Base-by-base conservation (phyloP, 2,329 filamentous ascomycete species). In the Fusarium redolens region DNA sequence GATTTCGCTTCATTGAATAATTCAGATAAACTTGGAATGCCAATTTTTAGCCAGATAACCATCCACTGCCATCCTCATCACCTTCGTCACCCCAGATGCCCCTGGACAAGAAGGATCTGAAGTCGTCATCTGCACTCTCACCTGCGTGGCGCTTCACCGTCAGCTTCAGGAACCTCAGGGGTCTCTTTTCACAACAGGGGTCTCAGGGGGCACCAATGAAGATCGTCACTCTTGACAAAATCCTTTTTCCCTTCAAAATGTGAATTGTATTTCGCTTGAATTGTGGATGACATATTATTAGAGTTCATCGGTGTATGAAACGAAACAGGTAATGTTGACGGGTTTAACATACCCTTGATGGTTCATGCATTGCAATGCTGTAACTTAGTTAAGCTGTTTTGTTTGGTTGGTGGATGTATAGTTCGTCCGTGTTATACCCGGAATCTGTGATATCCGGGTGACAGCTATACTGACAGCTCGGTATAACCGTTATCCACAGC, bases 371-470 rank as follows among this genome's bases (percentile, higher is more conserved):
- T 55, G 35, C 22, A 45, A 10, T 28, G 28, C 30, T 50, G 31
- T 35, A n/a, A 30, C 51, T 18, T 22, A 25, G 25, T 25, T 25
- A 12, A 50, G 18, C 22, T 52, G 50, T 22, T 25, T 28, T 35
- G 47, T 25, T 62, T 40, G 33, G n/a, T 62, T 40, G 33, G n/a
- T 43, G 18, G 40, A 31, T 61, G 50, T 70, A 62, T 70, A 65
- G 47, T 40, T 55, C 45, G 43, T 38, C 69, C 69, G 69, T 69
- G 38, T 37, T 73, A 70, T 72, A 30, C 59, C 69, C 65, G 66
- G 69, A 56, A 44, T 56, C 22, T 59, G 31, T 30, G 40, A 28
- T 69, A 68, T 64, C 65, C 65, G 57, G 35, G 33, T n/a, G 25
- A 28, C 14, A 22, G 33, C 20, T 60, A 67, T 67, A 67, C 22